phyloP scores from a whole-genome alignment of 345 rosid genomes.

The Ricinus communis region DNA sequence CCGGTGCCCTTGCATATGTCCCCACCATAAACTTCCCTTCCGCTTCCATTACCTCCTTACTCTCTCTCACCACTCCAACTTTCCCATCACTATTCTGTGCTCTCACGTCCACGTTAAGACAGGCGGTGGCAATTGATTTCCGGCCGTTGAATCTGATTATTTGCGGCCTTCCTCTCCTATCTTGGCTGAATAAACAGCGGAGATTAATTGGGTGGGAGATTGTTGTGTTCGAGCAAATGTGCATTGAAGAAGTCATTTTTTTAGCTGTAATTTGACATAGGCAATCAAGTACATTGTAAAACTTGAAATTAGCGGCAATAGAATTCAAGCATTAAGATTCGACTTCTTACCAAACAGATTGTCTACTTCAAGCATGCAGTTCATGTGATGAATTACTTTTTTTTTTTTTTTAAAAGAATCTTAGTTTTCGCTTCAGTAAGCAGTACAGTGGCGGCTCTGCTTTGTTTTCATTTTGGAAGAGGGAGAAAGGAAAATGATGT shows the following conservation, averaged over 20 bases:
- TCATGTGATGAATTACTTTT: no score
- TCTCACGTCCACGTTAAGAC: conserved; percentile 33
- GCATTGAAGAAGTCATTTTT: neutral
- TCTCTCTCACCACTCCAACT: conserved; percentile 14
- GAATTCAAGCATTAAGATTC: no score
- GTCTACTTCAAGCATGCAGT: no score
- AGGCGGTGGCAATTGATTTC: conserved; percentile 5
- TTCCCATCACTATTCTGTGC: conserved; percentile 14
- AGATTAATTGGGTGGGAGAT: neutral
- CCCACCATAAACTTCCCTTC: conserved; percentile 64
- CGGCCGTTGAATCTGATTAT: neutral
- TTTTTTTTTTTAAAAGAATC: no score
- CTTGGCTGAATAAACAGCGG: neutral
- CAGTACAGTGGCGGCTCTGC: no score
- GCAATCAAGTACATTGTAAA: no score
- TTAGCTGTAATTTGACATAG: neutral
- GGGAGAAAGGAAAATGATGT: no score
- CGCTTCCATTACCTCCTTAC: conserved; percentile 59
- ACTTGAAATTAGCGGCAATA: no score
- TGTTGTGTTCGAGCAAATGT: neutral
- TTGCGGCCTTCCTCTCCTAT: neutral
- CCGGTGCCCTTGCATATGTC: conserved; percentile 72
- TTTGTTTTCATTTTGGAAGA: no score
- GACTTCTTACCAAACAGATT: no score
- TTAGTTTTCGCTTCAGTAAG: no score